A percentile compares a stretch with the other conserved stretches of the same genome.
Conservation (phyloP, 148 eudicot genomes). For the Chenopodium suecicum region DNA sequence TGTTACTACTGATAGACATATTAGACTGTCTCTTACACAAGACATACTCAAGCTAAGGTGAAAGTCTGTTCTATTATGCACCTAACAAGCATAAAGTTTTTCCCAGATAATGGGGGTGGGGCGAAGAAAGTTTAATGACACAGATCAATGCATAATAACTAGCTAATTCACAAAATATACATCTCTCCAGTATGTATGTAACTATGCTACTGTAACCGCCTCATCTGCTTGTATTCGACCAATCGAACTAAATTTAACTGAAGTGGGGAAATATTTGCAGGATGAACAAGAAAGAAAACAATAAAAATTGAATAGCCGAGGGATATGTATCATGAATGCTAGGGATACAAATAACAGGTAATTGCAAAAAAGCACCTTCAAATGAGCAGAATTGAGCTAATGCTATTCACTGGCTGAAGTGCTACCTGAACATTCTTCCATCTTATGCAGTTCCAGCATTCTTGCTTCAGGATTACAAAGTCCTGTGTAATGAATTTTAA, state of each 20-base stretch:
- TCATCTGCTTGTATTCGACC: neutral
- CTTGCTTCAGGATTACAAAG: slow-evolving; percentile 82
- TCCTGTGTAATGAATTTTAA: slow-evolving; percentile 39
- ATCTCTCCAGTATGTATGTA: slow-evolving; percentile 16
- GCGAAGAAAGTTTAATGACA: neutral
- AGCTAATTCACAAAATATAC: slow-evolving; percentile 22
- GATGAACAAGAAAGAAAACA: neutral
- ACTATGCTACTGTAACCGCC: neutral
- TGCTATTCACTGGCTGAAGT: slow-evolving; percentile 49
- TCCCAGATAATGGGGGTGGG: neutral
- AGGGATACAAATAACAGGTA: neutral
- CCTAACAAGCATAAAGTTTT: too few relatives aligned
- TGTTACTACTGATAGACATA: too few relatives aligned
- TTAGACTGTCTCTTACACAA: too few relatives aligned
- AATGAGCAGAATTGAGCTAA: neutral
- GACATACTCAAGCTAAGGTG: too few relatives aligned
- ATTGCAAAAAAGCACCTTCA: neutral
- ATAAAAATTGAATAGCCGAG: neutral
- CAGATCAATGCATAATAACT: neutral
- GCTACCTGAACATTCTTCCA: slow-evolving; percentile 65
- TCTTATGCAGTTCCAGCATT: slow-evolving; percentile 78
- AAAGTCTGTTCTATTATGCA: too few relatives aligned
- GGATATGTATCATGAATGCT: neutral
- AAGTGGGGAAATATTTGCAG: neutral
- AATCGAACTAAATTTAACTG: neutral